Conservation (phyloP, 441 rosid genomes). For the Populus tomentosa region DNA sequence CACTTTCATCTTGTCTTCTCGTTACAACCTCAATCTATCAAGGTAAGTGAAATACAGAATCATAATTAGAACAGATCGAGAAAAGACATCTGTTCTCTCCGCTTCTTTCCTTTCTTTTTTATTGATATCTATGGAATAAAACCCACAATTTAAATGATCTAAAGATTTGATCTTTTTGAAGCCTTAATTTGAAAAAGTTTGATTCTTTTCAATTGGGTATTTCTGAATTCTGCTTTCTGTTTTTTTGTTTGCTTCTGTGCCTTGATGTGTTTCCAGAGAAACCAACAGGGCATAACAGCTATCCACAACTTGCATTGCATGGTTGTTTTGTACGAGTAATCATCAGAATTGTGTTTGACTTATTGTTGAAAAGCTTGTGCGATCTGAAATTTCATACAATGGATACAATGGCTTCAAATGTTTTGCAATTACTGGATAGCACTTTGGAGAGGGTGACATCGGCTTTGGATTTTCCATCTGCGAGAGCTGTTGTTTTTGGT, state of each 20-base stretch:
- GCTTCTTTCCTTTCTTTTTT: not conserved
- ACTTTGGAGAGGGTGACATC: conserved; percentile 47
- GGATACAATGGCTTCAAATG: not conserved
- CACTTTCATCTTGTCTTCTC: not conserved
- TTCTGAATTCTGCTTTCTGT: not conserved
- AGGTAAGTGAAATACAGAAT: not conserved
- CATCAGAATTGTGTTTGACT: not conserved
- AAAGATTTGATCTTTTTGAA: not conserved
- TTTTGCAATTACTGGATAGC: conserved; percentile 34
- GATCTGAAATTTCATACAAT: not conserved
- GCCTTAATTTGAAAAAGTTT: not conserved
- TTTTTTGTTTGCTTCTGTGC: not conserved
- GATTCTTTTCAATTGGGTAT: not conserved
- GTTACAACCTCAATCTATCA: not conserved
- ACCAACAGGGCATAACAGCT: not conserved
- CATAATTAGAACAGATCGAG: not conserved
- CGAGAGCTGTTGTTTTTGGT: conserved; percentile 81
- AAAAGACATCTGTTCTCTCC: not conserved
- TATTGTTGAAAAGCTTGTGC: not conserved
- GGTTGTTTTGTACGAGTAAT: not conserved
- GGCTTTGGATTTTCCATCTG: conserved; percentile 70
- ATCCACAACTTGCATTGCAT: not conserved
- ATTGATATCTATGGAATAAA: not conserved
- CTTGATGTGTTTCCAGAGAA: not conserved
- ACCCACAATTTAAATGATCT: not conserved